Base-by-base conservation (phyloP, 1,284 basidiomycete species). In the Austroboletus niveus region DNA sequence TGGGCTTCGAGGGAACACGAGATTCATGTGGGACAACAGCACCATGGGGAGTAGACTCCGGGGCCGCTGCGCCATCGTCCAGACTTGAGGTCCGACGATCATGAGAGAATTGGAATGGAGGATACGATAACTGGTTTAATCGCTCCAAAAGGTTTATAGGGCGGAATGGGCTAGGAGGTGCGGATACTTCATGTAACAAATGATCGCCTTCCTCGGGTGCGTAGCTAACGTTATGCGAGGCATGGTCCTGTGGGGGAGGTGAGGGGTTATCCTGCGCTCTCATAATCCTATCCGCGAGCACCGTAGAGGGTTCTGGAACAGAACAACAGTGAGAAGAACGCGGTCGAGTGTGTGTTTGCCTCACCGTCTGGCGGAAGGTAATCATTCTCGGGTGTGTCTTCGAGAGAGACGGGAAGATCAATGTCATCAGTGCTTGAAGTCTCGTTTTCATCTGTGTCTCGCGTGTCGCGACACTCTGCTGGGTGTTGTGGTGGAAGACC, bases 231-330 rank as follows among this genome's bases (percentile, higher is more conserved):
- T 56, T 55, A 41, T 61, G 47, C 31, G 60, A 46, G 27, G 58
- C 57, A 39, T 69, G 63, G 50, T 72, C 66, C 48, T 66, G 71
- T 17, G 87, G 87, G 15, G 87, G 87, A 24, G 87, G 87, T 17
- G 87, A 89, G 14, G 87, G 87, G 59, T 89, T 89, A 59, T 80
- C 82, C 51, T 81, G 78, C 53, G 87, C 87, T 48, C 80, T 76
- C 45, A 85, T 75, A 43, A 89, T 79, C 65, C 71, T 82, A 54
- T 71, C 77, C 29, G 82, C 87, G 49, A 89, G 70, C 9, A 75
- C 74, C 48, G 84, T 84, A 3, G 85, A 79, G 10, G 85, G 85
- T 63, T 88, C 87, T 84, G 54, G 17, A 36, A 47, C 29, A 20
- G 24, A 32, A 52, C 38, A 45, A 48, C 42, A 30, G 46, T 45